Evolutionary conservation across 179 eudicot genomes (phyloP).

Genomic region (Corrigiola litoralis): DNA sequence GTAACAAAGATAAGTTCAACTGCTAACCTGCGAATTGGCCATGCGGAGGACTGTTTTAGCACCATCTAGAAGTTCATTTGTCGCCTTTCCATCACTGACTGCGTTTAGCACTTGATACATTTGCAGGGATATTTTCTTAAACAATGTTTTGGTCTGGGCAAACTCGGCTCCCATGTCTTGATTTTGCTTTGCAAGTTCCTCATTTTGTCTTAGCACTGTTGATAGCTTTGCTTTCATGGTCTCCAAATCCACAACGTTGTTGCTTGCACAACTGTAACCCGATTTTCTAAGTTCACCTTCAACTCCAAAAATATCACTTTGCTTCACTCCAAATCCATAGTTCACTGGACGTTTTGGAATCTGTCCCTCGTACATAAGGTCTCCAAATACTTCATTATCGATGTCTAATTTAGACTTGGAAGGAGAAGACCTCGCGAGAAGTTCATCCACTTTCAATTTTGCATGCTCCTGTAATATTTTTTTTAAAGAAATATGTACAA

Average conservation of each 20-base stretch:
- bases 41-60: background rate
- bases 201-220: too few relatives aligned
- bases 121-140: background rate
- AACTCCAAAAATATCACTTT: too few relatives aligned
- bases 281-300: too few relatives aligned
- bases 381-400: background rate
- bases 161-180: too few relatives aligned
- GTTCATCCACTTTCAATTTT: background rate
- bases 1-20: too few relatives aligned
- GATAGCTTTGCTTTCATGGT: too few relatives aligned
- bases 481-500: background rate
- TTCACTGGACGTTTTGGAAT: background rate
- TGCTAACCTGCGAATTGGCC: background rate
- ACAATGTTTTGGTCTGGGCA: too few relatives aligned
- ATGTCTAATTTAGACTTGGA: background rate
- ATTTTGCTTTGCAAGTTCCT: too few relatives aligned
- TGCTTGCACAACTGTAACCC: too few relatives aligned
- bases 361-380: background rate
- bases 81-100: background rate
- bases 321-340: too few relatives aligned
- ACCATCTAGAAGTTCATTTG: background rate
- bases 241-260: too few relatives aligned
- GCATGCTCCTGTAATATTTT: background rate
- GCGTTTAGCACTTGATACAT: background rate
- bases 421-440: background rate